Evolutionary conservation across 2,329 filamentous ascomycete genomes (phyloP).

Genomic region (Alternaria gansuensis): DNA sequence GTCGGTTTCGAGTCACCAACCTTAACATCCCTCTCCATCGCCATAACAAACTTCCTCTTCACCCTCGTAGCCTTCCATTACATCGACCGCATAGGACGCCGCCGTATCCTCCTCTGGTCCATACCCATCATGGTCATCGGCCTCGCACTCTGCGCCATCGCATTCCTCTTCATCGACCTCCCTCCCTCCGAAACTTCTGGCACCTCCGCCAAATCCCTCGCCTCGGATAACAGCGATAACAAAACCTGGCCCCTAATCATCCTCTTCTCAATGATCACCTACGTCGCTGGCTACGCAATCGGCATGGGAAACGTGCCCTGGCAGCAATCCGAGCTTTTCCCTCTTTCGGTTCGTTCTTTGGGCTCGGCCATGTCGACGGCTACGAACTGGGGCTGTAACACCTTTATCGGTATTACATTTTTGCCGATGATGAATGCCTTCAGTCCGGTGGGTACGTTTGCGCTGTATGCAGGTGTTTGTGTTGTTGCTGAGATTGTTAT

Average conservation of each 20-base stretch:
- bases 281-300: constrained; percentile 85
- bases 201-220: constrained; percentile 14
- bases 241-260: constrained; percentile 60
- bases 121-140: constrained; percentile 84
- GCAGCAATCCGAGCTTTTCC: constrained; percentile 94
- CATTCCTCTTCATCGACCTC: constrained; percentile 73
- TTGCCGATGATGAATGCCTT: constrained; percentile 83
- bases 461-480: constrained; percentile 79
- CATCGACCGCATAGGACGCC: constrained; percentile 57
- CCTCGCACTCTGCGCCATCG: constrained; percentile 73
- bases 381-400: constrained; percentile 90
- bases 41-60: constrained; percentile 58
- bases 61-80: constrained; percentile 57
- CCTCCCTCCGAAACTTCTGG: constrained; percentile 31
- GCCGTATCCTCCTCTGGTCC: constrained; percentile 76
- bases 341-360: constrained; percentile 74
- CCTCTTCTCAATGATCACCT: constrained; percentile 78
- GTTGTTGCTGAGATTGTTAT: constrained; percentile 71
- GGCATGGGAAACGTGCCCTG: constrained; percentile 93
- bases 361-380: constrained; percentile 78
- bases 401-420: constrained; percentile 85
- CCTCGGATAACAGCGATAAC: background rate
- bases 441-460: constrained; percentile 79
- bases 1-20: constrained; percentile 58
- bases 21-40: constrained; percentile 57